Conservation (phyloP, 805 yeast genomes). For the Yamadazyma tumulicola region DNA sequence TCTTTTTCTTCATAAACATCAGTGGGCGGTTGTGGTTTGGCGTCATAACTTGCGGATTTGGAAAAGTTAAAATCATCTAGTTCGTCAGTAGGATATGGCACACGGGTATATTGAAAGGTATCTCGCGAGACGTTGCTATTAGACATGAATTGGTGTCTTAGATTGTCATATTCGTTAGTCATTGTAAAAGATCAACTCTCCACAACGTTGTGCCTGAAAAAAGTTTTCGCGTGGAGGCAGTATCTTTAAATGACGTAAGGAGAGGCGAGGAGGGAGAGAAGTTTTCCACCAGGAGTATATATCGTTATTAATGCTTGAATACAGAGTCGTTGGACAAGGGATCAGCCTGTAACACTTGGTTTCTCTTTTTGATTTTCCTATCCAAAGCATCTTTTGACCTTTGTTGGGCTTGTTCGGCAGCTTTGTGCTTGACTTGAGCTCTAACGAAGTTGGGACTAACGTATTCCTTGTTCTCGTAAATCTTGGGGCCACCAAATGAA, state of each 20-base stretch:
- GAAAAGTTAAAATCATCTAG: no score
- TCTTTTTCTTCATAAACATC: no score
- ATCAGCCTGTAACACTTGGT: conserved; percentile 69
- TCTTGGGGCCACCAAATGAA: conserved; percentile 96
- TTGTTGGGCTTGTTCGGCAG: conserved; percentile 72
- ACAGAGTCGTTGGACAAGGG: conserved; percentile 78
- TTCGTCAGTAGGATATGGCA: no score
- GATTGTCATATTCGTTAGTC: no score
- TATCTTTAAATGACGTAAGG: not conserved
- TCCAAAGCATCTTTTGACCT: conserved; percentile 79
- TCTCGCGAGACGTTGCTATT: conserved; percentile 14
- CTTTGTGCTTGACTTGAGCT: conserved; percentile 77
- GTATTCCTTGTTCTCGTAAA: conserved; percentile 93
- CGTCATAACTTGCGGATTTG: no score
- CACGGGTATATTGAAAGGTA: no score
- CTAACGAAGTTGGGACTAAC: conserved; percentile 95
- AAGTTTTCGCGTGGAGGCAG: conserved; percentile 3
- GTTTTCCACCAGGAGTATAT: not conserved
- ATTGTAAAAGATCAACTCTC: not conserved
- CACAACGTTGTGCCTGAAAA: conserved; percentile 1
- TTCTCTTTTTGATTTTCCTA: conserved; percentile 72
- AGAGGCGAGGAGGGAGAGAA: not conserved
- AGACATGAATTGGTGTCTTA: conserved; percentile 19
- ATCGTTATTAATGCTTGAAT: conserved; percentile 43
- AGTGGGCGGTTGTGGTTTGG: no score